phyloP scores from a whole-genome alignment of 176 grass and related monocot genomes.

The Oryza nivara region DNA sequence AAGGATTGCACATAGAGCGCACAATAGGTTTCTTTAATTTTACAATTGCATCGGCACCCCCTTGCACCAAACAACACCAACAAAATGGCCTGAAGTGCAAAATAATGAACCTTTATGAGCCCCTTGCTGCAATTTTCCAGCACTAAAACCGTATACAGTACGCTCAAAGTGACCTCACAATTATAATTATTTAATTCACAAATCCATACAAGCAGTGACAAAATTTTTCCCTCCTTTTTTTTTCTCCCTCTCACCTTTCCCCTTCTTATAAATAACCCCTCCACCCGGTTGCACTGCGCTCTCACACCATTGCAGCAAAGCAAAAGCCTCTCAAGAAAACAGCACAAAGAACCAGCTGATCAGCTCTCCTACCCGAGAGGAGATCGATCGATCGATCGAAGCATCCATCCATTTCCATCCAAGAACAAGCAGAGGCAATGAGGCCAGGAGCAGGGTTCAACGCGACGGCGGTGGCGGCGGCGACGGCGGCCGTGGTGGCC shows the following conservation, averaged over 20 bases:
- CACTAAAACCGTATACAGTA: neutral
- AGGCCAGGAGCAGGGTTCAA: slow-evolving; percentile 77
- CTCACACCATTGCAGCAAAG: slow-evolving; percentile 36
- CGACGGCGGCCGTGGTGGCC: slow-evolving; percentile 33
- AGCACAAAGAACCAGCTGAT: slow-evolving; percentile 4
- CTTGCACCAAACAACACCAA: neutral
- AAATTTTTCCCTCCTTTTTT: slow-evolving; percentile 14
- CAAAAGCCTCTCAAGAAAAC: slow-evolving; percentile 26
- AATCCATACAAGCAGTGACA: slow-evolving; percentile 42
- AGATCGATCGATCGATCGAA: neutral
- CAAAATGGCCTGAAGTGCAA: neutral
- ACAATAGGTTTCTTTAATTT: slow-evolving; percentile 27
- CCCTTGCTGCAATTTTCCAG: neutral
- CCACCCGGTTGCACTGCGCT: slow-evolving; percentile 10
- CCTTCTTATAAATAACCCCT: slow-evolving; percentile 66
- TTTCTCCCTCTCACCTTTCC: slow-evolving; percentile 9
- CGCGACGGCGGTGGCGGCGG: slow-evolving; percentile 50
- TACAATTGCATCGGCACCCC: slow-evolving; percentile 1
- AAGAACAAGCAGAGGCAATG: slow-evolving; percentile 51
- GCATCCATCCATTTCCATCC: neutral
- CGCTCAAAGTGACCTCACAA: slow-evolving; percentile 39
- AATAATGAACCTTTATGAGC: neutral
- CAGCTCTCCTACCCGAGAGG: neutral
- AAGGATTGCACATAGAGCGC: slow-evolving; percentile 36
- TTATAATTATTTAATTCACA: slow-evolving; percentile 27